These are phyloP conservation scores for Capsicum baccatum DNA, from an alignment of 257 asterid species.

Conservation along the genomic window DNA sequence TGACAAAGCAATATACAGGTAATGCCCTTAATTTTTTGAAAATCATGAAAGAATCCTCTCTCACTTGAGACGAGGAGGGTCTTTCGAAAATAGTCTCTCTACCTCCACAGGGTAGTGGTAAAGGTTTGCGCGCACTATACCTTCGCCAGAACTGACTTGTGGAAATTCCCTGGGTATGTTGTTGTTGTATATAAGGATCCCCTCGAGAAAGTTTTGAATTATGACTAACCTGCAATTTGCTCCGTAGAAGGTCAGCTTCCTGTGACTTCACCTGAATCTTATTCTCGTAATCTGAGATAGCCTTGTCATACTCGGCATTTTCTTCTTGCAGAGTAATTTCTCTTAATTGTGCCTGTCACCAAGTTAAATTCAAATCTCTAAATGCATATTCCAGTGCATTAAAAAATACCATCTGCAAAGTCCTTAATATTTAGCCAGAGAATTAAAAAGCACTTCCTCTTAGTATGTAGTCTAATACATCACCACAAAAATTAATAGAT, in stretches of 20 bases:
- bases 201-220: slow-evolving; percentile 24
- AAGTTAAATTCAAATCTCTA: not conserved
- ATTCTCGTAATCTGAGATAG: slow-evolving; percentile 65
- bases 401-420: not conserved
- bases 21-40: not conserved
- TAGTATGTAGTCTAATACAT: not conserved
- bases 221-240: slow-evolving; percentile 75
- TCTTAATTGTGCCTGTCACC: slow-evolving; percentile 66
- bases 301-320: slow-evolving; percentile 76
- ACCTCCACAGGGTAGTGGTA: no score
- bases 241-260: slow-evolving; percentile 71
- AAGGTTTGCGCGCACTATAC: no score
- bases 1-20: not conserved
- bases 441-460: not conserved
- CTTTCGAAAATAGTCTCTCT: no score
- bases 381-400: not conserved
- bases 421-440: not conserved
- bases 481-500: not conserved
- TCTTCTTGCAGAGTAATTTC: slow-evolving; percentile 79
- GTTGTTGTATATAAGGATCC: not conserved
- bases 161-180: no score
- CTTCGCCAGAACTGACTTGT: no score
- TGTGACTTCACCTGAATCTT: slow-evolving; percentile 73
- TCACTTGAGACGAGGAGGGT: no score
- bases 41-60: not conserved